Evolutionary conservation across 139 green algal species (phyloP), one percentile per base, ranked within the genome.

Genomic region (Chlamydomonas incerta): DNA sequence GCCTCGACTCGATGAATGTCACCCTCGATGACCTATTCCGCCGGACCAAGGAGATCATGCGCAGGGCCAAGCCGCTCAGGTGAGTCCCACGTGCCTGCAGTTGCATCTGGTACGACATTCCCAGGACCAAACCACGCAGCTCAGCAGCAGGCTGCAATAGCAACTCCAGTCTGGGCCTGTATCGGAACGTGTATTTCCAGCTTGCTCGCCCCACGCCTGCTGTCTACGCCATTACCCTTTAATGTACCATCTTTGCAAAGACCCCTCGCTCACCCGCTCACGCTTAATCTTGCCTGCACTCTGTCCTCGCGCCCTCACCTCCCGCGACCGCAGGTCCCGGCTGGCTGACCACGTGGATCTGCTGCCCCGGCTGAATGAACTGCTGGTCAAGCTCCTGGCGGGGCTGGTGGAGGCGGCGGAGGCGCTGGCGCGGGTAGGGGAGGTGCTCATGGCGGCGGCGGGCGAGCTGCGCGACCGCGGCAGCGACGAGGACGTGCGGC

Each of bases 21-120:
- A n/a, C 28, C 13, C 37, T 83, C 62, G 76, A 83, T 9, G 62
- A 73, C 33, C 55, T 83, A 37, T 74, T 65, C 76, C 62, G 62
- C 28, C 66, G 65, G 41, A 15, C n/a, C 62, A 73, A 73, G 60
- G 76, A 83, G 26, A 26, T 65, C 28, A n/a, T 83, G 37, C 26
- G 41, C 26, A 83, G 63, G 76, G 62, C 31, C 37, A 83, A 83
- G 62, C 37, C 76, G 17, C 20, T 34, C 60, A 72, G 41, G 76
- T 74, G 41, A 24, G 77, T 14, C 50, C 50, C 14, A 10, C 50
- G 11, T 57, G 50, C 50, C 50, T 14, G 14, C 50, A 57, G 50
- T 10, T 10, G 10, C 50, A 57, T 20, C 11, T 10, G 14, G 11
- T 14, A 57, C 11, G 50, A 20, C 50, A 10, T 57, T 20, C 50